A percentile compares a stretch with the other conserved stretches of the same genome.
Conservation (phyloP, 305 asterid genomes). For the Fraxinus ornus region DNA sequence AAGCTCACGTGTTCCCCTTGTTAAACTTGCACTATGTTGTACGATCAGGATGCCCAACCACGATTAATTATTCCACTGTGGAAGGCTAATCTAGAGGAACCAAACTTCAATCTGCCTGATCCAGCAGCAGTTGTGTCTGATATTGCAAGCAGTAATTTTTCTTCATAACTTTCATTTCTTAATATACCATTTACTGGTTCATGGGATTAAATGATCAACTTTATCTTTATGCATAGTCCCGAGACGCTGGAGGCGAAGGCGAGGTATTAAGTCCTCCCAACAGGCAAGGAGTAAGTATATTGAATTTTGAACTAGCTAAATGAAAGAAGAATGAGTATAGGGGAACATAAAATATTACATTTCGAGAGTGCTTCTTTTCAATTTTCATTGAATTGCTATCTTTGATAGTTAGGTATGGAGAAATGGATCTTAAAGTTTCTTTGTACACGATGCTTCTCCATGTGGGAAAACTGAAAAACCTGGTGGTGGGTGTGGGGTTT, state of each 20-base stretch:
- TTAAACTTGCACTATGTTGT: slow-evolving; percentile 22
- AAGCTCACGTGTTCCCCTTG: neutral
- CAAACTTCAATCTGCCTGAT: slow-evolving; percentile 68
- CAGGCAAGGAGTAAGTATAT: slow-evolving; percentile 73
- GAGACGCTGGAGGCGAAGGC: slow-evolving; percentile 73
- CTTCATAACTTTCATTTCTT: slow-evolving; percentile 12
- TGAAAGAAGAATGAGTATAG: slow-evolving; percentile 5
- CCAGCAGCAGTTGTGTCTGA: slow-evolving; percentile 66
- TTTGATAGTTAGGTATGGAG: slow-evolving; percentile 3
- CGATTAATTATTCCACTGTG: slow-evolving; percentile 73
- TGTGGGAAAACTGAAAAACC: neutral
- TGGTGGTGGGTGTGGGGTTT: neutral
- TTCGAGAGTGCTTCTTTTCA: neutral
- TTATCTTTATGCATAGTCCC: slow-evolving; percentile 65
- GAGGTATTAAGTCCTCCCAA: slow-evolving; percentile 65
- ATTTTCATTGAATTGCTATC: slow-evolving; percentile 9
- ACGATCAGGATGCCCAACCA: slow-evolving; percentile 78
- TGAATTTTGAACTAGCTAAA: slow-evolving; percentile 32
- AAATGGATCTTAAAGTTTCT: slow-evolving; percentile 9
- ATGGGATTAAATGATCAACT: slow-evolving; percentile 33
- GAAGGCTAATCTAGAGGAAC: slow-evolving; percentile 93
- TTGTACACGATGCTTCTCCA: neutral
- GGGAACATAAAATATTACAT: slow-evolving; percentile 6
- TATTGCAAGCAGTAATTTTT: slow-evolving; percentile 60
- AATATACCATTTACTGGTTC: slow-evolving; percentile 15